Evolutionary conservation across 306 rosid genomes (phyloP).

Genomic region (Quercus alba): DNA sequence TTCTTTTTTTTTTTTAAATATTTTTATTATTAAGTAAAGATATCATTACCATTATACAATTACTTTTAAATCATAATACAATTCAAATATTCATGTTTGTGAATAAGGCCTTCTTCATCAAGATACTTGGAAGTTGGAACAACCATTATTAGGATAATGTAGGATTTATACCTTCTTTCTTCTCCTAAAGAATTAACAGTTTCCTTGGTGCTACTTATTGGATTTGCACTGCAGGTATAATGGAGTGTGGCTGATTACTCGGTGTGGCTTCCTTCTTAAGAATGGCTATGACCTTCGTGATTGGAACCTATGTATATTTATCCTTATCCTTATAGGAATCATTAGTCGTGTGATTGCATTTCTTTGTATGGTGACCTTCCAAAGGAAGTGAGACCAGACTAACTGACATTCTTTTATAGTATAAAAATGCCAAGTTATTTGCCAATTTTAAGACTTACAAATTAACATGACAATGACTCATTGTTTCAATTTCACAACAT

Average conservation of each 20-base stretch:
- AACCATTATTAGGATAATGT: background rate
- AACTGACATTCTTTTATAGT: background rate
- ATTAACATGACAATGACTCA: too few relatives aligned
- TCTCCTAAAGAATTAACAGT: background rate
- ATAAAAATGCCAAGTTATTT: too few relatives aligned
- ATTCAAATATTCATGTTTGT: too few relatives aligned
- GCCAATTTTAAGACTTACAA: too few relatives aligned
- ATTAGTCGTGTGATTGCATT: conserved; percentile 56
- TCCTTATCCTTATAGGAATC: conserved; percentile 61
- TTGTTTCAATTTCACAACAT: too few relatives aligned
- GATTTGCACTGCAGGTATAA: conserved; percentile 57
- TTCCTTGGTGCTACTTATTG: background rate
- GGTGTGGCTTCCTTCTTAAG: conserved; percentile 60
- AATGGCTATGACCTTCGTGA: conserved; percentile 70
- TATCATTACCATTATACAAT: too few relatives aligned
- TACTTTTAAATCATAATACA: too few relatives aligned
- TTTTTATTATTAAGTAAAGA: too few relatives aligned
- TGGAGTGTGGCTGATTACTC: conserved; percentile 92
- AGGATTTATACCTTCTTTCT: background rate
- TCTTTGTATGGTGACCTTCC: conserved; percentile 62
- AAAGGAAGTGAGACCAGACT: conserved; percentile 51
- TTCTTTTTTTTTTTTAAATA: too few relatives aligned
- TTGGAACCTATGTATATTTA: conserved; percentile 62
- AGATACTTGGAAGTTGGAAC: too few relatives aligned
- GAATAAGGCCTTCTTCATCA: too few relatives aligned